These are phyloP conservation scores for Chalciporus chontae DNA, from an alignment of 768 basidiomycete species.

Conservation along the genomic window DNA sequence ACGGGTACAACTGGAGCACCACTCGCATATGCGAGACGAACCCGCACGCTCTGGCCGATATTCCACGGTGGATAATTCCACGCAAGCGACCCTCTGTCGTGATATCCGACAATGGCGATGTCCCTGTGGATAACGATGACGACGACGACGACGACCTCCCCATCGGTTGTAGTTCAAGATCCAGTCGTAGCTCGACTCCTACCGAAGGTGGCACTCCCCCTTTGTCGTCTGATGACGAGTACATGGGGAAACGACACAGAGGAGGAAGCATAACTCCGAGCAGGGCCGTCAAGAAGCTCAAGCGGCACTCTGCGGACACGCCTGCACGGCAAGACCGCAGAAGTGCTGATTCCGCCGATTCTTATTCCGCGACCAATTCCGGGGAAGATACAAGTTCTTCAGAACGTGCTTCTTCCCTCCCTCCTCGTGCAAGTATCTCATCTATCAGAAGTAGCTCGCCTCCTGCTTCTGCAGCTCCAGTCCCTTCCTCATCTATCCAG, in stretches of 20 bases:
- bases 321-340: conserved; percentile 3
- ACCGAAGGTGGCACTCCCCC: neutral
- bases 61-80: conserved; percentile 17
- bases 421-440: neutral
- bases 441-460: neutral
- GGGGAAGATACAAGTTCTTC: neutral
- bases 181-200: neutral
- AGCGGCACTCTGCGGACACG: conserved; percentile 9
- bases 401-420: neutral
- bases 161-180: neutral
- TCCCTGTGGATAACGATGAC: neutral
- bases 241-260: conserved; percentile 16
- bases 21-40: conserved; percentile 4
- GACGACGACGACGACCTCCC: neutral
- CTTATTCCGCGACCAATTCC: neutral
- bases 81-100: conserved; percentile 22
- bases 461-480: conserved; percentile 1
- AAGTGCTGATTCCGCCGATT: neutral
- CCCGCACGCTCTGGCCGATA: conserved; percentile 3
- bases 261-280: neutral
- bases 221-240: conserved; percentile 6
- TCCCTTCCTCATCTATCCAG: neutral
- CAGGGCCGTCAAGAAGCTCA: conserved; percentile 13
- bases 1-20: conserved; percentile 12
- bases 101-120: neutral